These are phyloP conservation scores for Hemisphaericaspora nanyangensis DNA, from an alignment of 805 yeast genomes.

Conservation along the genomic window DNA sequence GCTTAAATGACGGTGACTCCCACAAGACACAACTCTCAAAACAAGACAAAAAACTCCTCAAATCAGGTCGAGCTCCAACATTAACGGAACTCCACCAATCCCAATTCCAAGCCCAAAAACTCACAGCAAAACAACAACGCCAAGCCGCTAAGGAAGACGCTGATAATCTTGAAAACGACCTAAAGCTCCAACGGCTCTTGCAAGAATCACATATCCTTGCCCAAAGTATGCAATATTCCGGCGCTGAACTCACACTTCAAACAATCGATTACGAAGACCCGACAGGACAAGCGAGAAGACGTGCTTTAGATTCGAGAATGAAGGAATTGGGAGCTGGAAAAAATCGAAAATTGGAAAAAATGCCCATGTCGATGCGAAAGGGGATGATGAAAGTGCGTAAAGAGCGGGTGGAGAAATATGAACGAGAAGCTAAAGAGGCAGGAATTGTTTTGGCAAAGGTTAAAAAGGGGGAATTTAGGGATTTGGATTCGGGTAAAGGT, in stretches of 20 bases:
- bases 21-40: no score
- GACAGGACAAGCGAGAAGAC: constrained; percentile 64
- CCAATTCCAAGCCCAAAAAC: constrained; percentile 19
- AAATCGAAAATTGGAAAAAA: constrained; percentile 55
- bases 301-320: constrained; percentile 59
- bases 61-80: constrained; percentile 61
- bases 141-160: constrained; percentile 36
- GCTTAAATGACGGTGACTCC: constrained; percentile 40
- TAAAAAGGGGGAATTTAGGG: constrained; percentile 63
- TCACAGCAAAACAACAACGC: constrained; percentile 32
- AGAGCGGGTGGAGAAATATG: constrained; percentile 51
- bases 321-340: constrained; percentile 42
- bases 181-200: constrained; percentile 67
- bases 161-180: constrained; percentile 61
- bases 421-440: constrained; percentile 79
- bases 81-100: constrained; percentile 27
- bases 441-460: constrained; percentile 82
- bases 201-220: constrained; percentile 68
- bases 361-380: constrained; percentile 86
- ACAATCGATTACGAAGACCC: constrained; percentile 61
- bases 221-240: constrained; percentile 45
- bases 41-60: constrained; percentile 48
- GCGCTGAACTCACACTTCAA: constrained; percentile 63
- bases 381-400: constrained; percentile 68
- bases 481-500: constrained; percentile 51